Percentiles rank a stretch among this genome's conserved stretches.
Evolutionary conservation across 345 rosid genomes (phyloP).

Genomic region (Aurinia saxatilis): DNA sequence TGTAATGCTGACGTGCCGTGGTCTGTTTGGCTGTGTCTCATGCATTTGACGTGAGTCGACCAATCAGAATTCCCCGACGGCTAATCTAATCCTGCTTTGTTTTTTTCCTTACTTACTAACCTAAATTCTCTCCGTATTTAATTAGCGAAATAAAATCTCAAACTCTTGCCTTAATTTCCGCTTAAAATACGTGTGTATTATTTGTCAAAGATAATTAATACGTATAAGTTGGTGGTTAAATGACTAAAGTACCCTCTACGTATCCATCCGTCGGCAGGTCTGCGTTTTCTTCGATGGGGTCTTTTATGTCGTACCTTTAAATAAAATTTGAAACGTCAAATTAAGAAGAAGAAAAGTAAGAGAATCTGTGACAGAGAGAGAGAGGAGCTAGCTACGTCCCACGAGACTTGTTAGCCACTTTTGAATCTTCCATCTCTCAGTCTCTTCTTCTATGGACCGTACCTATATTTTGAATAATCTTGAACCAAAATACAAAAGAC

Average conservation of each 20-base stretch:
- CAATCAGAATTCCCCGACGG: slow-evolving; percentile 25
- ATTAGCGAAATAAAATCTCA: not conserved
- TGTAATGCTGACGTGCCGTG: slow-evolving; percentile 27
- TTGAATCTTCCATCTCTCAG: slow-evolving; percentile 18
- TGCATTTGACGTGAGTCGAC: slow-evolving; percentile 27
- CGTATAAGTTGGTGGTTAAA: not conserved
- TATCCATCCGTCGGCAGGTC: slow-evolving; percentile 15
- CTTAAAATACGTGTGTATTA: not conserved
- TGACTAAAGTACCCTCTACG: not conserved
- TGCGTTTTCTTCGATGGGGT: not conserved
- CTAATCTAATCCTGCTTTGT: not conserved
- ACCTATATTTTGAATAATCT: not conserved
- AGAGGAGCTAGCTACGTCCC: slow-evolving; percentile 5
- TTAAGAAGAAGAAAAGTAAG: not conserved
- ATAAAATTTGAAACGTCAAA: slow-evolving; percentile 12
- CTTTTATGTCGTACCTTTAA: not conserved
- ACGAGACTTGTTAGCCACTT: slow-evolving; percentile 19
- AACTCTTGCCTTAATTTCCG: not conserved
- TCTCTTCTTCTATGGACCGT: not conserved
- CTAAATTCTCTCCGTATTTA: too few species aligned
- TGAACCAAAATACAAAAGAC: not conserved
- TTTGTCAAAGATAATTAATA: not conserved
- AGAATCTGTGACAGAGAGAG: not conserved
- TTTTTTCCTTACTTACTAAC: too few species aligned
- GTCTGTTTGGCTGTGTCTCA: slow-evolving; percentile 13